Evolutionary conservation across 2,329 filamentous ascomycete genomes (phyloP).

Genomic region (Penicillium capsulatum): DNA sequence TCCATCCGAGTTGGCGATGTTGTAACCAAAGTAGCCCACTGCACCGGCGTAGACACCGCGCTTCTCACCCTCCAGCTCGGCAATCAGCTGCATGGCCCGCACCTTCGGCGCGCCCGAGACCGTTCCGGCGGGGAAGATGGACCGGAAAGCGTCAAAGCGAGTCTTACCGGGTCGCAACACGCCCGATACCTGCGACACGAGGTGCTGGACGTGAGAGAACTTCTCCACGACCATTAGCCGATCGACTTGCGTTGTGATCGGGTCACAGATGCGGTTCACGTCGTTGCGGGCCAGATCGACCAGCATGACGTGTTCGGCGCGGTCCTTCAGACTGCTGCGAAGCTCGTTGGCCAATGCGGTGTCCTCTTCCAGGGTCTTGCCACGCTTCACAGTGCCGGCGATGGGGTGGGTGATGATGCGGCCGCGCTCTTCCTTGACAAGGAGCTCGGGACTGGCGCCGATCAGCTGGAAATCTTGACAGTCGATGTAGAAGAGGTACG

Average conservation of each 20-base stretch:
- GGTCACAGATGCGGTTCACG: slow-evolving; percentile 92
- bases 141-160: slow-evolving; percentile 90
- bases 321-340: slow-evolving; percentile 78
- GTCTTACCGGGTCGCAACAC: slow-evolving; percentile 78
- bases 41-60: slow-evolving; percentile 92
- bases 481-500: slow-evolving; percentile 94
- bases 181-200: slow-evolving; percentile 92
- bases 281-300: slow-evolving; percentile 96
- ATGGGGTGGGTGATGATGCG: slow-evolving; percentile 95
- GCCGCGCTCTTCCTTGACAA: slow-evolving; percentile 84
- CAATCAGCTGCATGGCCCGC: slow-evolving; percentile 93
- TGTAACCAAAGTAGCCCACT: slow-evolving; percentile 94
- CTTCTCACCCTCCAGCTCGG: slow-evolving; percentile 90
- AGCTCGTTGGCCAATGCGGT: slow-evolving; percentile 72
- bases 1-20: slow-evolving; percentile 62
- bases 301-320: slow-evolving; percentile 94
- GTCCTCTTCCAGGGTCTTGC: slow-evolving; percentile 76
- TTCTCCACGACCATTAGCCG: slow-evolving; percentile 89
- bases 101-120: slow-evolving; percentile 96
- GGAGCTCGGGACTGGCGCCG: slow-evolving; percentile 87
- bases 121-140: slow-evolving; percentile 94
- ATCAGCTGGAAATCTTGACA: slow-evolving; percentile 92
- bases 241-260: slow-evolving; percentile 83
- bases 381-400: slow-evolving; percentile 88
- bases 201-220: slow-evolving; percentile 95